Conservation (phyloP, 164 flowering plant species). For the Kingdonia uniflora region DNA sequence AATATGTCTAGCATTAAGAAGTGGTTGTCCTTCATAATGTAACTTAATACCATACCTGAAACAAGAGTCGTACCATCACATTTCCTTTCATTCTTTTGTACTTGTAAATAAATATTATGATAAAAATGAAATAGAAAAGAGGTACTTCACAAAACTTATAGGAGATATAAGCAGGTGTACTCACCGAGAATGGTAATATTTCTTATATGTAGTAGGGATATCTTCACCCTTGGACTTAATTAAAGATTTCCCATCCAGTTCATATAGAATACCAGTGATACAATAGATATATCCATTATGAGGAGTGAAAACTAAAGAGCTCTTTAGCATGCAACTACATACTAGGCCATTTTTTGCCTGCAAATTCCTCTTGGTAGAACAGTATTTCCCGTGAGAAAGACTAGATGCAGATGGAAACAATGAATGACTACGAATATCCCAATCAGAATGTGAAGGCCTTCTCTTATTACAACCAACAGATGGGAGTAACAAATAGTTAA, state of each 20-base stretch:
- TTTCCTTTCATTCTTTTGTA: too few relatives aligned
- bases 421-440: constrained; percentile 39
- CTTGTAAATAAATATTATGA: not conserved
- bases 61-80: too few relatives aligned
- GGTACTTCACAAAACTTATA: not conserved
- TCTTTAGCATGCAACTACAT: constrained; percentile 38
- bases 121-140: not conserved
- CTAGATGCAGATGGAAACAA: constrained; percentile 9
- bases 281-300: constrained; percentile 56
- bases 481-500: constrained; percentile 69
- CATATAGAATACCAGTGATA: constrained; percentile 28
- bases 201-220: constrained; percentile 26
- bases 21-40: constrained; percentile 15
- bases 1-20: constrained; percentile 42
- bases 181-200: constrained; percentile 40
- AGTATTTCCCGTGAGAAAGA: constrained; percentile 12
- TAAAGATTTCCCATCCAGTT: constrained; percentile 43
- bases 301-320: constrained; percentile 64
- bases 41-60: constrained; percentile 43
- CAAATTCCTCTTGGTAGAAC: constrained; percentile 12
- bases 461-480: constrained; percentile 5
- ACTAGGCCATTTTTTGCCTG: constrained; percentile 38
- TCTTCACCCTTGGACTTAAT: constrained; percentile 22
- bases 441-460: constrained; percentile 24
- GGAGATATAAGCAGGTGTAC: constrained; percentile 6